phyloP scores from a whole-genome alignment of 2,329 filamentous ascomycete species.

The Fusarium verticillioides region DNA sequence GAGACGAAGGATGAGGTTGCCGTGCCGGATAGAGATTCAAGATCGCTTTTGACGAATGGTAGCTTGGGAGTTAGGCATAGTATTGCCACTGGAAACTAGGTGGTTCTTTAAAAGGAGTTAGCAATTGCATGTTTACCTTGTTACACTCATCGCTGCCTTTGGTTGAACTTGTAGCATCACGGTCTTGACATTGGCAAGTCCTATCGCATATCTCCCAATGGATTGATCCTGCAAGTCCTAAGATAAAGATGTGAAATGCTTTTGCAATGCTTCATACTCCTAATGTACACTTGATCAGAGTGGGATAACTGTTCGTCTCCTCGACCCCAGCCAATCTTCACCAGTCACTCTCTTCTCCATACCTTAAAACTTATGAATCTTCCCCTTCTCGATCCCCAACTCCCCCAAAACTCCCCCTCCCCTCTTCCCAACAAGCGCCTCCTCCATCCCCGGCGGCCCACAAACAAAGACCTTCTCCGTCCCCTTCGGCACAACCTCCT shows the following conservation, averaged over 20 bases:
- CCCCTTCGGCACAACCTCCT: constrained; percentile 56
- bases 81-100: constrained; percentile 34
- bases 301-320: background rate
- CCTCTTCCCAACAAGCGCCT: constrained; percentile 61
- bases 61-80: constrained; percentile 35
- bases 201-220: background rate
- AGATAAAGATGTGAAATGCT: too few species aligned
- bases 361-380: constrained; percentile 67
- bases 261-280: background rate
- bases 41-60: constrained; percentile 32
- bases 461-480: constrained; percentile 72
- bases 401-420: constrained; percentile 63
- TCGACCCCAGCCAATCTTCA: fast-evolving
- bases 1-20: background rate
- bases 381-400: constrained; percentile 66
- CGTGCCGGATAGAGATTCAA: constrained; percentile 19
- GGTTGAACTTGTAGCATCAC: background rate
- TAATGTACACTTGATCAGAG: background rate
- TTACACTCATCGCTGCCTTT: fast-evolving
- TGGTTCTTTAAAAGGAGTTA: background rate
- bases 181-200: too few species aligned
- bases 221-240: fast-evolving
- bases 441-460: constrained; percentile 75
- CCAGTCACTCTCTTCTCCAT: fast-evolving
- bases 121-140: background rate